Conservation (phyloP, 2,329 filamentous ascomycete genomes). For the Hypoxylon sp. region DNA sequence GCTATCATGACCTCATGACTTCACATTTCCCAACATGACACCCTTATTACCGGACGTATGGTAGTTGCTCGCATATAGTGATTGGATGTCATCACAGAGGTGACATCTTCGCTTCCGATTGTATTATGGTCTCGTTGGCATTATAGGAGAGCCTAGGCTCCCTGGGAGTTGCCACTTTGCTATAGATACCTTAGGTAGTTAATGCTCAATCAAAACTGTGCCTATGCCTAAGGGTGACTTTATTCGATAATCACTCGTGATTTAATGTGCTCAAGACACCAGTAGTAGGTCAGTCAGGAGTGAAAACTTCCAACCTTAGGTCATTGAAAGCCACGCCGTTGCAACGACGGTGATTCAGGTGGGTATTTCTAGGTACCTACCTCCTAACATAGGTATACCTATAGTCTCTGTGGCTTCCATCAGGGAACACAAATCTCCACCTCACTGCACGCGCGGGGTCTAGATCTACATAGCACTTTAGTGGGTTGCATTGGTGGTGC, state of each 20-base stretch:
- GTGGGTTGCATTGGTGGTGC: not conserved
- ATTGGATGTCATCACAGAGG: not conserved
- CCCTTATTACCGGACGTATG: not conserved
- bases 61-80: not conserved
- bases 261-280: not conserved
- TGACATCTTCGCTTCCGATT: not conserved
- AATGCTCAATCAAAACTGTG: not conserved
- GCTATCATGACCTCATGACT: not conserved
- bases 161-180: not conserved
- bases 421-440: conserved; percentile 11
- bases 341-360: not conserved
- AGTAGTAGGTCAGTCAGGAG: not conserved
- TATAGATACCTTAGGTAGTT: not conserved
- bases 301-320: not conserved
- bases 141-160: not conserved
- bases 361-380: not conserved
- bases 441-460: conserved; percentile 1
- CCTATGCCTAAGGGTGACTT: not conserved
- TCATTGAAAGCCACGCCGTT: not conserved
- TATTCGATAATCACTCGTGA: not conserved
- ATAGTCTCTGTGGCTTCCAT: not conserved
- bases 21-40: not conserved
- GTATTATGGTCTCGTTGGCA: not conserved
- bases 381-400: not conserved
- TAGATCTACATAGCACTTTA: conserved; percentile 12